Base-by-base conservation (phyloP, 2,329 filamentous ascomycete genomes). In the Monilinia fructicola region DNA sequence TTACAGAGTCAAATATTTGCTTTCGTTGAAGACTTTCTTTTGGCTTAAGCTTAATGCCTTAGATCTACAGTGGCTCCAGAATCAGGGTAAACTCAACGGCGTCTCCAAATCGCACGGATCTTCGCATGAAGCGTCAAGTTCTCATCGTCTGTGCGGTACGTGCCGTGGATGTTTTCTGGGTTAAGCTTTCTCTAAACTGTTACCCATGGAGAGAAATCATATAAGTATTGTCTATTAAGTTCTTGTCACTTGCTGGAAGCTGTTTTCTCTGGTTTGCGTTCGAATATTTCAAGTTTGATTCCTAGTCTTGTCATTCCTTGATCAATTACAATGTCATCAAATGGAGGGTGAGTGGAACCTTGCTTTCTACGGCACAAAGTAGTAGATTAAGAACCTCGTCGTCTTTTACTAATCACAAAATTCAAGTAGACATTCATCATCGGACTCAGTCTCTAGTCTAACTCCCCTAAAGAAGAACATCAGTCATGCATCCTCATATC, bases 51-150 rank as follows among this genome's bases (percentile, higher is more conserved):
- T 23, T 31, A 23, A 35, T 59, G 26, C 26, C 18, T 35, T 59
- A 12, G 44, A 35, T 31, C 2, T 59, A 23, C 26, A 16, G 26
- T 59, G 56, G 42, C 3, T 16, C 12, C 12, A 58, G 23, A 58
- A 23, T 35, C 18, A 59, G 12, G 42, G 26, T 48, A 48, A 23
- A 48, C 28, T 35, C 28, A n/a, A 35, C 28, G 26, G n/a, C 56
- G 44, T 35, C 26, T 59, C 56, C 46, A 59, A 59, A 42, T 59
- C 42, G 56, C 56, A 59, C 42, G 28, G 56, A 48, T 59, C 42
- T n/a, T 35, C 9, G 11, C 6, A 18, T 31, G 40, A 44, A 46
- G 55, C 40, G 46, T 18, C 26, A 21, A 26, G 40, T 7, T 44
- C 42, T 35, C 23, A 26, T 46, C 18, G 46, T 59, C 40, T 59